phyloP scores from a whole-genome alignment of 768 basidiomycete genomes.

The Termitomyces sp. region DNA sequence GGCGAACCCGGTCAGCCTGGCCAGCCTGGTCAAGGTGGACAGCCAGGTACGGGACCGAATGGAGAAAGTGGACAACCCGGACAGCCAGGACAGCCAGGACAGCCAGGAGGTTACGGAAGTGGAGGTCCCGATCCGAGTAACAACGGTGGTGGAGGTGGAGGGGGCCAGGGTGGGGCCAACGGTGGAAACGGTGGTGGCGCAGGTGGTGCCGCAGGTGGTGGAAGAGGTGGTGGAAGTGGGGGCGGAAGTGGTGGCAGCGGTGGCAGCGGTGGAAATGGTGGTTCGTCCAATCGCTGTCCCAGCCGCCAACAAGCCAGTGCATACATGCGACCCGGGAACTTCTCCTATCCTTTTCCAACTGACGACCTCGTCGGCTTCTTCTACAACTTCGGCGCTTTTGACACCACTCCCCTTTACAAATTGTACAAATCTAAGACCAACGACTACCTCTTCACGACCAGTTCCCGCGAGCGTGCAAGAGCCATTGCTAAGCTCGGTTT shows the following conservation, averaged over 20 bases:
- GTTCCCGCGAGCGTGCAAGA: constrained; percentile 1
- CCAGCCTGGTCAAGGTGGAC: constrained; percentile 5
- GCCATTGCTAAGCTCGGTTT: constrained; percentile 2
- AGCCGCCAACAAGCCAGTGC: background rate
- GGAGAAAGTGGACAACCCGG: constrained; percentile 8
- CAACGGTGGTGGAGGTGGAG: constrained; percentile 3
- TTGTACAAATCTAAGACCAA: constrained; percentile 5
- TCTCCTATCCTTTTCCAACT: constrained; percentile 1
- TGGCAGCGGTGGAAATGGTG: background rate
- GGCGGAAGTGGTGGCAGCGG: background rate
- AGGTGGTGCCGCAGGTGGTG: constrained; percentile 1
- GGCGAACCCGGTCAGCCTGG: constrained; percentile 9
- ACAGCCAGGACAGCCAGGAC: constrained; percentile 9
- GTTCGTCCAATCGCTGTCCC: constrained; percentile 1
- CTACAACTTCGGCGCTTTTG: background rate
- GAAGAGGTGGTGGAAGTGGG: background rate
- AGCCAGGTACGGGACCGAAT: background rate
- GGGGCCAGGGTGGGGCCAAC: background rate
- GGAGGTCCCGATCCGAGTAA: background rate
- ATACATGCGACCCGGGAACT: constrained; percentile 2
- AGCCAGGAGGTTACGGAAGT: constrained; percentile 4
- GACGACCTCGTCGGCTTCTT: constrained; percentile 1
- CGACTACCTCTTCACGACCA: constrained; percentile 11
- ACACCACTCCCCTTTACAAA: constrained; percentile 2
- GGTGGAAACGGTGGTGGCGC: constrained; percentile 3